Percentiles rank a stretch among this genome's conserved stretches.
Conservation (phyloP, 768 basidiomycete species). For the Psilocybe cyanescens region DNA sequence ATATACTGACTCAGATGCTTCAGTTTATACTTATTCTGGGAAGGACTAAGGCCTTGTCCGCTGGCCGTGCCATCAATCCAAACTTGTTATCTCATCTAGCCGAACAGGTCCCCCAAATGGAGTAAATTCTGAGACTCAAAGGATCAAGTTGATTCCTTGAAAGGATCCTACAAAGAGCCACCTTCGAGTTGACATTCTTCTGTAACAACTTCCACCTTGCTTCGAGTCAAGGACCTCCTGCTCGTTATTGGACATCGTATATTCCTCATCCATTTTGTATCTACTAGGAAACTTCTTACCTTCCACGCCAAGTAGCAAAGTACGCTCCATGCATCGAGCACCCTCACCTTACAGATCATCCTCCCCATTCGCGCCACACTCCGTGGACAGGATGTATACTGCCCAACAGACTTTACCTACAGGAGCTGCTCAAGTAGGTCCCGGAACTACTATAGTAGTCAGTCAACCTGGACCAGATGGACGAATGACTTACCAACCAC, state of each 20-base stretch:
- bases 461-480: conserved; percentile 74
- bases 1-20: not conserved
- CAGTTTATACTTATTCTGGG: not conserved
- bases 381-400: conserved; percentile 22
- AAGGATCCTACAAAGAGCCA: not conserved
- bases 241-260: not conserved
- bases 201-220: not conserved
- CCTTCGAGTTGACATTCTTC: conserved; percentile 4
- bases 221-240: not conserved
- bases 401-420: conserved; percentile 26
- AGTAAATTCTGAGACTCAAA: conserved; percentile 6
- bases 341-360: conserved; percentile 36
- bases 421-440: conserved; percentile 50
- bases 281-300: not conserved
- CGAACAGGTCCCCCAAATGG: conserved; percentile 11
- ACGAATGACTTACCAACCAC: conserved; percentile 66
- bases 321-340: conserved; percentile 32
- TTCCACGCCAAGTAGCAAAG: not conserved
- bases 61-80: not conserved
- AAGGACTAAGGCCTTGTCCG: not conserved
- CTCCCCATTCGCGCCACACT: conserved; percentile 24
- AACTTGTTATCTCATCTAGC: conserved; percentile 22
- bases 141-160: not conserved
- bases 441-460: conserved; percentile 58
- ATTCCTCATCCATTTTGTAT: not conserved